Percentiles rank a stretch among this genome's conserved stretches.
These are phyloP conservation scores for Irpex sp. DNA, from an alignment of 1,284 basidiomycete species.

Conservation along the genomic window DNA sequence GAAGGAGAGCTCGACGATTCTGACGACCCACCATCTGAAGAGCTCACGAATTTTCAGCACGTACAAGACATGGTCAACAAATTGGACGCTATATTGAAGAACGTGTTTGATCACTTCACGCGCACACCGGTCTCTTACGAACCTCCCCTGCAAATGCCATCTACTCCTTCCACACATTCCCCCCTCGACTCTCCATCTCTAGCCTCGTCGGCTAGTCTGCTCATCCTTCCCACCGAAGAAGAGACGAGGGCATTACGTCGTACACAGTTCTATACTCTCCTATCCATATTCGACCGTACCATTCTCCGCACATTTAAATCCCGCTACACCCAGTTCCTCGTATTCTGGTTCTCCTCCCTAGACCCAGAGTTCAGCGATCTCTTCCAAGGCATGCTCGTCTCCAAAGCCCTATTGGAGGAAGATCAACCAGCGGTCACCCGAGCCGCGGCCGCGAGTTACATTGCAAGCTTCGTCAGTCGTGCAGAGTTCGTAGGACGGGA, in stretches of 20 bases:
- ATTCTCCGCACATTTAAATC: constrained; percentile 96
- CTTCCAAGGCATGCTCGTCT: constrained; percentile 91
- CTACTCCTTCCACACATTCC: constrained; percentile 19
- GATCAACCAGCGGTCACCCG: constrained; percentile 71
- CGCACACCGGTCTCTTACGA: constrained; percentile 32
- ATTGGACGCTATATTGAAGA: constrained; percentile 83
- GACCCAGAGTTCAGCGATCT: constrained; percentile 88
- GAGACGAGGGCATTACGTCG: constrained; percentile 37
- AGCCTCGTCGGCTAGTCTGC: background rate
- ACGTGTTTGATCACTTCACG: constrained; percentile 83
- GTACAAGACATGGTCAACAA: constrained; percentile 89
- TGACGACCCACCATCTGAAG: constrained; percentile 34
- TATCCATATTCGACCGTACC: constrained; percentile 90
- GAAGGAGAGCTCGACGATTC: constrained; percentile 55
- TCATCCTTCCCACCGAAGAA: constrained; percentile 19
- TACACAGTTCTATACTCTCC: constrained; percentile 81
- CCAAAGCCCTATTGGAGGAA: constrained; percentile 74
- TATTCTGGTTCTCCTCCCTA: constrained; percentile 95
- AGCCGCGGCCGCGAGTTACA: constrained; percentile 88
- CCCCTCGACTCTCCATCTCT: constrained; percentile 2
- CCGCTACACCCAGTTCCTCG: constrained; percentile 94
- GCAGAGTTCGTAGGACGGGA: constrained; percentile 83
- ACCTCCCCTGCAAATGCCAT: constrained; percentile 20
- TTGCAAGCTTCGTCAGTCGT: constrained; percentile 90
- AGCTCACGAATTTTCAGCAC: constrained; percentile 55